phyloP scores from a whole-genome alignment of 768 basidiomycete genomes.

The Leccinum sublutescens region DNA sequence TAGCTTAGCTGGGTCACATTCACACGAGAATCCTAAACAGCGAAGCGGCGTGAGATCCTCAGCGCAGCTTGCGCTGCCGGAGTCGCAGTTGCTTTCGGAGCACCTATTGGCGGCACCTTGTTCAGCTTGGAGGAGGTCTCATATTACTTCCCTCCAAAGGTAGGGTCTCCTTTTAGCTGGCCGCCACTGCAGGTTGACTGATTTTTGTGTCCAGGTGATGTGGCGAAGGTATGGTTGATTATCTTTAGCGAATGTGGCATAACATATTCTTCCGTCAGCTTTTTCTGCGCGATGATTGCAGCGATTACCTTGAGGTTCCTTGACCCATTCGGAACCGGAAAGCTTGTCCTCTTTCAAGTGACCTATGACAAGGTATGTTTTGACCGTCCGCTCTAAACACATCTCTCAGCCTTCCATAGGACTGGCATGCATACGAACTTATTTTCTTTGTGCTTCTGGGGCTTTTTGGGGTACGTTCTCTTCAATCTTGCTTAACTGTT shows the following conservation, averaged over 20 bases:
- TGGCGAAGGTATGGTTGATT: conserved; percentile 73
- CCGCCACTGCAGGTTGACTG: conserved; percentile 1
- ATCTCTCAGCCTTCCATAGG: conserved; percentile 42
- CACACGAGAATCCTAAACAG: conserved; percentile 37
- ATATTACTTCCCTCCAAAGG: conserved; percentile 96
- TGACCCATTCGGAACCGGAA: conserved; percentile 94
- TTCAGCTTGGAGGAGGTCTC: conserved; percentile 96
- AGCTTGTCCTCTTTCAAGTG: conserved; percentile 89
- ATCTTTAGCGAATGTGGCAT: neutral
- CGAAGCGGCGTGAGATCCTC: conserved; percentile 90
- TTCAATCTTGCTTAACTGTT: conserved; percentile 3
- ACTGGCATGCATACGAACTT: conserved; percentile 92
- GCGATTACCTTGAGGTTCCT: conserved; percentile 91
- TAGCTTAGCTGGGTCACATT: neutral
- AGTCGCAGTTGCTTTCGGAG: conserved; percentile 96
- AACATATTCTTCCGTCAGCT: conserved; percentile 49
- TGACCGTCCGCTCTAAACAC: neutral
- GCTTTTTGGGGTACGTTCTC: conserved; percentile 71
- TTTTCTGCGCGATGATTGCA: conserved; percentile 98
- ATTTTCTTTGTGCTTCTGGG: conserved; percentile 83
- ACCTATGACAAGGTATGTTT: conserved; percentile 73
- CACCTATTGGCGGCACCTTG: conserved; percentile 90
- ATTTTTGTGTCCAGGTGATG: conserved; percentile 59
- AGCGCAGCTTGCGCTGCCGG: conserved; percentile 97
- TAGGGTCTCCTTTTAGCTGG: conserved; percentile 21